Evolutionary conservation across 2,329 filamentous ascomycete species (phyloP), one percentile per base, ranked within the genome.

Genomic region (Trichoderma sp.): DNA sequence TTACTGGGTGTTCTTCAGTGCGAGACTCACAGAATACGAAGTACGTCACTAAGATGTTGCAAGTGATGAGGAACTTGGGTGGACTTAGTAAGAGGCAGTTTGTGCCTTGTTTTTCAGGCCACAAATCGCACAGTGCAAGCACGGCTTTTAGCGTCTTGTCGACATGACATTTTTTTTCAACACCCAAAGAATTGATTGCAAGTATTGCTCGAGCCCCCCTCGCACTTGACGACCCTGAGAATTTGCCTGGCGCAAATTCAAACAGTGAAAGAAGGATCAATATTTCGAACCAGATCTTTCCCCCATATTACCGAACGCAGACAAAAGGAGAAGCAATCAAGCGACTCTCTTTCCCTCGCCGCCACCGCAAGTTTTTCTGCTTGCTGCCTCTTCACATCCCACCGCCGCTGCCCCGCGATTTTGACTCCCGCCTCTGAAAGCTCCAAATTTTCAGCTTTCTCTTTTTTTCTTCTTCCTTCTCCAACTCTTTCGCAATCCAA

Each of bases 201-300:
- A 34, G 47, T 20, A 32, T 55, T 34, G 36, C 23, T 68, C 30
- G 12, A 26, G 30, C 36, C 39, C 26, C 39, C 39, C 59, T 67
- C 68, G 47, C 53, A 67, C 68, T 59, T 70, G 67, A 70, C 61
- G 5, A 8, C 53, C 4, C 59, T 57, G 64, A 76, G 69, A 76
- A 32, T 76, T 82, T 83, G 81, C 81, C 81, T 82, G 81, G 81
- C 74, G 81, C 81, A 82, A 81, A 79, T 77, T 80, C 76, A 74
- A 71, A 73, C 61, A n/a, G 66, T 61, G 39, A 36, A 28, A 34
- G 7, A 32, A 57, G 3, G 32, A 13, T 2, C 32, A n/a, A 1
- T 32, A 8, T 3, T 23, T 23, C 32, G 23, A 15, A 26, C 20
- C 47, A 23, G 23, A 28, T 23, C 12, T n/a, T 57, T 12, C 20